Percentiles rank a stretch among this genome's conserved stretches.
phyloP scores from a whole-genome alignment of 2,329 filamentous ascomycete genomes.

The Sporothrix euskadiensis region DNA sequence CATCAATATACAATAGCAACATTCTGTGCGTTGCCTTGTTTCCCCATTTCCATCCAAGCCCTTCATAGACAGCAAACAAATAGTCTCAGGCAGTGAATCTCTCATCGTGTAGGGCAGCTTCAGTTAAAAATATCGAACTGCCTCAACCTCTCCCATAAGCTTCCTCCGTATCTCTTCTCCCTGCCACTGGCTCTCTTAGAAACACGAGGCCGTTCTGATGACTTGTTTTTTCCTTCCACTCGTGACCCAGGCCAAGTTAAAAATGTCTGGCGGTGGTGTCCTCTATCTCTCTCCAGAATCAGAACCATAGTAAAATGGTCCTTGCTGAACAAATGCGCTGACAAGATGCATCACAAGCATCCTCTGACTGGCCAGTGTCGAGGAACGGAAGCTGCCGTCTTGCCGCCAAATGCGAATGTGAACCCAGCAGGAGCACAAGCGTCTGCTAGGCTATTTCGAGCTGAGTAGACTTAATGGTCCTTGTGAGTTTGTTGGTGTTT shows the following conservation, averaged over 20 bases:
- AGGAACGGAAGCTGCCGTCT: background rate
- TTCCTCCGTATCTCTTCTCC: background rate
- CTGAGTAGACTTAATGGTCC: background rate
- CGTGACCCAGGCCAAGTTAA: constrained; percentile 12
- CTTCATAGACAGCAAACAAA: constrained; percentile 11
- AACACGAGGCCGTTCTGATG: background rate
- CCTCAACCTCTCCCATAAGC: background rate
- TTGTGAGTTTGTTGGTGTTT: background rate
- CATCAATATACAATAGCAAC: constrained; percentile 1
- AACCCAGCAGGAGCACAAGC: background rate
- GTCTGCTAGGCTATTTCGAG: constrained; percentile 17
- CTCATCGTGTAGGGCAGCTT: constrained; percentile 6
- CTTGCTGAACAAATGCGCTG: background rate
- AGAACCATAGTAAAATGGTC: background rate
- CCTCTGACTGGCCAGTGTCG: background rate
- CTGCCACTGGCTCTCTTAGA: background rate
- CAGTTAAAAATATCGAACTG: constrained; percentile 27
- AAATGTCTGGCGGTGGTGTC: background rate
- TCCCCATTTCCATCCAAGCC: background rate
- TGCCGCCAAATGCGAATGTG: background rate
- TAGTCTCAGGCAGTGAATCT: constrained; percentile 4
- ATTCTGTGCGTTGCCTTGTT: background rate
- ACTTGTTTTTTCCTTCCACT: background rate
- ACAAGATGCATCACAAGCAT: background rate
- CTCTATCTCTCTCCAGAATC: background rate